Percentiles rank a stretch among this genome's conserved stretches.
Conservation (phyloP, 441 rosid genomes). For the Gossypium gossypioides region DNA sequence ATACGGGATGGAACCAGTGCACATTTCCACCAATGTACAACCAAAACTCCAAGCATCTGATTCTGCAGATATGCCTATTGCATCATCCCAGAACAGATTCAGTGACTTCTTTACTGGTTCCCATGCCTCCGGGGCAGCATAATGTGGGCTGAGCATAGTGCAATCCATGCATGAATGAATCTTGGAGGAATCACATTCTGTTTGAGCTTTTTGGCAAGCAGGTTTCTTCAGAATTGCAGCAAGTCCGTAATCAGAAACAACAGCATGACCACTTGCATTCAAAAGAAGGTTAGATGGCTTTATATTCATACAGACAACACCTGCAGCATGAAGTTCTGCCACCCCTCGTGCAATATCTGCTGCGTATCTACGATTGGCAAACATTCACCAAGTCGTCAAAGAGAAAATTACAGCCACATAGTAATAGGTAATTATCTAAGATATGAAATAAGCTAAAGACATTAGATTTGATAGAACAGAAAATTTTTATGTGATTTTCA, state of each 20-base stretch:
- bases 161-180: slow-evolving; percentile 79
- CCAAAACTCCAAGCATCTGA: slow-evolving; percentile 99
- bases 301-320: slow-evolving; percentile 89
- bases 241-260: slow-evolving; percentile 93
- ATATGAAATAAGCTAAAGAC: not conserved
- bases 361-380: slow-evolving; percentile 64
- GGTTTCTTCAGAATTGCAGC: slow-evolving; percentile 87
- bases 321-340: slow-evolving; percentile 97
- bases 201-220: slow-evolving; percentile 58
- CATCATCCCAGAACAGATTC: slow-evolving; percentile 92
- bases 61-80: slow-evolving; percentile 77
- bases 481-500: not conserved
- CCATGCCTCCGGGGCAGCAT: slow-evolving; percentile 98
- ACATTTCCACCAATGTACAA: slow-evolving; percentile 97
- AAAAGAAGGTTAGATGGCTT: slow-evolving; percentile 93
- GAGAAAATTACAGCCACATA: slow-evolving; percentile 10
- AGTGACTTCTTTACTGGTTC: slow-evolving; percentile 86
- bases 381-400: slow-evolving; percentile 17
- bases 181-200: slow-evolving; percentile 62
- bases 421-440: not conserved
- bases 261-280: slow-evolving; percentile 72
- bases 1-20: slow-evolving; percentile 98
- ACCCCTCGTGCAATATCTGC: slow-evolving; percentile 91
- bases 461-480: not conserved
- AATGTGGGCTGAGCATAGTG: slow-evolving; percentile 73